Conservation (phyloP, 768 basidiomycete genomes). For the Lactarius tabidus region DNA sequence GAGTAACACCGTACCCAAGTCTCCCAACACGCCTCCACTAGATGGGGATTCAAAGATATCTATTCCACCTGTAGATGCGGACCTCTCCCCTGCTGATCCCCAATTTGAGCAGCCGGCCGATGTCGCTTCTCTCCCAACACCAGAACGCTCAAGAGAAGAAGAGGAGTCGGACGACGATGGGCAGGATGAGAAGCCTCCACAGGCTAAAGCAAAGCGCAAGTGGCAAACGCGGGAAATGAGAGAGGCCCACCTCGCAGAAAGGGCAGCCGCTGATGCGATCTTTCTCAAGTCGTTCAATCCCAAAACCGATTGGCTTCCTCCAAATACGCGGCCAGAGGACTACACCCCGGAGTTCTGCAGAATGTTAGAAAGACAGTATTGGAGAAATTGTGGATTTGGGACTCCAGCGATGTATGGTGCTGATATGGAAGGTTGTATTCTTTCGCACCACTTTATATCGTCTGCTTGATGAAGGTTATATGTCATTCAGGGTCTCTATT, state of each 20-base stretch:
- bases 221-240: constrained; percentile 39
- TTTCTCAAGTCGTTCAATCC: constrained; percentile 77
- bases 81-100: neutral
- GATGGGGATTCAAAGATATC: neutral
- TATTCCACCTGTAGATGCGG: neutral
- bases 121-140: constrained; percentile 9
- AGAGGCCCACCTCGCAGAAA: constrained; percentile 48
- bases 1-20: neutral
- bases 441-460: neutral
- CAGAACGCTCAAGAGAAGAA: constrained; percentile 25
- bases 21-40: constrained; percentile 11
- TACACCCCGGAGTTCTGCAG: constrained; percentile 88
- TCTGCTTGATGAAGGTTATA: neutral
- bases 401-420: constrained; percentile 98
- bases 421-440: constrained; percentile 75
- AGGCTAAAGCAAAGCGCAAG: constrained; percentile 40
- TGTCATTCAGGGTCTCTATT: constrained; percentile 53
- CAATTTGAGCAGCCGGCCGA: neutral
- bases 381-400: constrained; percentile 87
- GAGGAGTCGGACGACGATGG: constrained; percentile 25
- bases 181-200: constrained; percentile 35
- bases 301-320: constrained; percentile 73
- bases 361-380: constrained; percentile 83
- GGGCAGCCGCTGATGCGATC: constrained; percentile 39
- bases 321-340: constrained; percentile 63